These are phyloP conservation scores for Orbilia quercus DNA, from an alignment of 2,329 filamentous ascomycete species.

Conservation along the genomic window DNA sequence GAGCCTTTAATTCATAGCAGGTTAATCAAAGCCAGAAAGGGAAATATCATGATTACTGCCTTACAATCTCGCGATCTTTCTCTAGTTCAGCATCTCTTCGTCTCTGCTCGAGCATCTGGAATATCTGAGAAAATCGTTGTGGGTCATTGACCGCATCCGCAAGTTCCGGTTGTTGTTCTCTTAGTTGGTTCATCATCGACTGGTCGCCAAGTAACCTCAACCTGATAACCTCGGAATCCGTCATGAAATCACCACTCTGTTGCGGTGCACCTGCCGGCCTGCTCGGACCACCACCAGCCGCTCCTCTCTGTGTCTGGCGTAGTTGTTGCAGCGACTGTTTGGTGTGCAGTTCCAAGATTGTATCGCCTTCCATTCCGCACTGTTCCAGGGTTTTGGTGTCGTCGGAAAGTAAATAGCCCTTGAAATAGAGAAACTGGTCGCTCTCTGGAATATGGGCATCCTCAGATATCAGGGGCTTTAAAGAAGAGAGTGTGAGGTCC, in stretches of 20 bases:
- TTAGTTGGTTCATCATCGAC: slow-evolving; percentile 75
- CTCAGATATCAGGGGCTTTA: slow-evolving; percentile 88
- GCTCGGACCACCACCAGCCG: slow-evolving; percentile 53
- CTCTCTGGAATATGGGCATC: slow-evolving; percentile 78
- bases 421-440: slow-evolving; percentile 85
- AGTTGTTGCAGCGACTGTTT: slow-evolving; percentile 65
- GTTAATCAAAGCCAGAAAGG: neutral
- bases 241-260: slow-evolving; percentile 62
- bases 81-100: slow-evolving; percentile 79
- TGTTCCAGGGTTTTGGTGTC: slow-evolving; percentile 83
- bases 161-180: slow-evolving; percentile 78
- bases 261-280: slow-evolving; percentile 60
- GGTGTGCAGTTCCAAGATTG: slow-evolving; percentile 91
- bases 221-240: slow-evolving; percentile 83
- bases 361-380: slow-evolving; percentile 83
- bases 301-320: slow-evolving; percentile 62
- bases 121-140: slow-evolving; percentile 78
- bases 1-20: slow-evolving; percentile 62
- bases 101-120: slow-evolving; percentile 74
- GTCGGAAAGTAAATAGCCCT: slow-evolving; percentile 82
- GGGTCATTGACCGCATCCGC: slow-evolving; percentile 80
- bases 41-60: neutral
- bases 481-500: slow-evolving; percentile 82
- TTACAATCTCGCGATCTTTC: slow-evolving; percentile 79
- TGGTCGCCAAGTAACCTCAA: slow-evolving; percentile 85